Evolutionary conservation across 768 basidiomycete species (phyloP), one percentile per base, ranked within the genome.

Genomic region (Boletus patriciae): DNA sequence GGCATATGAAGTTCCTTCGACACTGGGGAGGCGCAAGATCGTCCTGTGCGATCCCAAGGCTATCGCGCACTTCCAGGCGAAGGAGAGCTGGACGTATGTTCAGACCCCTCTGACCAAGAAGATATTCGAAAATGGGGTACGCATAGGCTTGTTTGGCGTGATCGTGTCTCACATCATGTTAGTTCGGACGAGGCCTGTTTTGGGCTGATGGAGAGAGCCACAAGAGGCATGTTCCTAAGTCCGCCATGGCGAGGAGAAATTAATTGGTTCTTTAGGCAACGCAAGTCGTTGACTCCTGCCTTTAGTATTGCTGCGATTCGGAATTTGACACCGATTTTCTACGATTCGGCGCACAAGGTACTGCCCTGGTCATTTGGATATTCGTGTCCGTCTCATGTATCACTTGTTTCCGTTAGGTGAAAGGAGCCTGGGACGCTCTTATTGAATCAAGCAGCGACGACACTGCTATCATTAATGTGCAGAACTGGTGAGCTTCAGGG

Each of bases 1-100:
- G 0, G 65, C 43, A 3, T 66, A 60, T 34, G 41, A 21, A 4
- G 46, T 55, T 8, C 62, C 62, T 4, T 52, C 52, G 15, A 38
- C 56, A 6, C 18, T 67, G 8, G 58, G 62, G 0, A 40, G 11
- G 1, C 21, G 33, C 8, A 42, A 10, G 43, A 34, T 66, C 33
- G n/a, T 67, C 13, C 18, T 67, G 19, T 71, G 71, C 40, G 81
- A 82, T 58, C 76, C 77, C 6, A 81, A 78, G 33, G 52, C 59
- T 5, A 58, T 62, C 33, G 47, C 55, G 1, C 60, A 58, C 23
- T 54, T 44, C 5, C 51, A 38, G 10, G 23, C 46, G 5, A 58
- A 52, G 3, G 60, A 58, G 1, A 31, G 46, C 0, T 52, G 65
- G 10, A 73, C 70, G 0, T 84, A 84, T 57, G 63, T 76, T 0